phyloP scores from a whole-genome alignment of 306 rosid genomes.

The Vicia faba region DNA sequence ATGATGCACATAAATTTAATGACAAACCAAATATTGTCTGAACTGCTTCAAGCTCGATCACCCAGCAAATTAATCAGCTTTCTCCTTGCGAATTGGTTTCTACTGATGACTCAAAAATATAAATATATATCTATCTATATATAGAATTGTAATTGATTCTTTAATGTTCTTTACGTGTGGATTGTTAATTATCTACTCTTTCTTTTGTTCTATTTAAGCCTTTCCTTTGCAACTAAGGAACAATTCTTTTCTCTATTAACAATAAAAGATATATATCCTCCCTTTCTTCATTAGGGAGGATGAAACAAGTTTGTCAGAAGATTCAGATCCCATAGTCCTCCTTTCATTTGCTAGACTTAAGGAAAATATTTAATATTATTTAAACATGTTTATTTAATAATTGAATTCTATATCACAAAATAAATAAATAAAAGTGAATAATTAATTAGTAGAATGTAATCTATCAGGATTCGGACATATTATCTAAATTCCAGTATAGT shows the following conservation, averaged over 20 bases:
- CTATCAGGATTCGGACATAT: no score
- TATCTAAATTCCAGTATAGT: no score
- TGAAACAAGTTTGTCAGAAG: background rate
- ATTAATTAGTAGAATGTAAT: no score
- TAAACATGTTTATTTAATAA: no score
- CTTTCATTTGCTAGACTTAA: no score
- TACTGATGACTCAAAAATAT: background rate
- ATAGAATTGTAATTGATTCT: background rate
- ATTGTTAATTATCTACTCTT: background rate
- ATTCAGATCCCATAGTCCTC: no score
- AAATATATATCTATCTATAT: background rate
- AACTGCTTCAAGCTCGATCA: background rate
- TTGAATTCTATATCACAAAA: no score
- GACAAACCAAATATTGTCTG: background rate
- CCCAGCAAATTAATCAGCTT: background rate
- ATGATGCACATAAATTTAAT: background rate
- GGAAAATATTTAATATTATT: no score
- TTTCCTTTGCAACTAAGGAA: background rate
- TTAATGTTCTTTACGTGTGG: conserved; percentile 1
- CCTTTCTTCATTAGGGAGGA: background rate
- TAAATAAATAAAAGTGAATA: no score
- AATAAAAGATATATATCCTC: background rate
- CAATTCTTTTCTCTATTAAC: background rate
- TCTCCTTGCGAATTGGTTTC: no score
- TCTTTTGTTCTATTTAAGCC: conserved; percentile 2